phyloP scores from a whole-genome alignment of 306 rosid genomes.

The Dalbergia oliveri region DNA sequence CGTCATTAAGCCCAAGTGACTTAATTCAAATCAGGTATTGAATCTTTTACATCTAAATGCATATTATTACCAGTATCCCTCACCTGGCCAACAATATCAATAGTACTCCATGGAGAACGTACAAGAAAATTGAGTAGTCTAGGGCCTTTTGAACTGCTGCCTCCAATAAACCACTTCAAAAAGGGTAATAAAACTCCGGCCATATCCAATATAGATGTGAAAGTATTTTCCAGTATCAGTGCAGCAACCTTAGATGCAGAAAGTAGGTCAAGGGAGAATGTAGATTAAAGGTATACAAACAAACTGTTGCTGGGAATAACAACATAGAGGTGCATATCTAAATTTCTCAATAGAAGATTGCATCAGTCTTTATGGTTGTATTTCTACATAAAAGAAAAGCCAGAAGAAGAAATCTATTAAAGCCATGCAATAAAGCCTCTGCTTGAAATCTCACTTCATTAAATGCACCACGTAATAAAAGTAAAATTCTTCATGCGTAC shows the following conservation, averaged over 20 bases:
- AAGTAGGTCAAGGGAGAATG: constrained; percentile 30
- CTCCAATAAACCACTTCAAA: constrained; percentile 96
- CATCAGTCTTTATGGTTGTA: not conserved
- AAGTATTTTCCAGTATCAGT: constrained; percentile 90
- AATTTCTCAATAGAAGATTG: constrained; percentile 34
- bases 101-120: constrained; percentile 96
- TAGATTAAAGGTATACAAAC: constrained; percentile 34
- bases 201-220: constrained; percentile 98
- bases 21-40: not conserved
- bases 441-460: constrained; percentile 30
- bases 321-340: constrained; percentile 32
- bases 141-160: constrained; percentile 79
- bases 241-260: constrained; percentile 81
- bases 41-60: not conserved
- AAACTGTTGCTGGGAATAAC: constrained; percentile 36
- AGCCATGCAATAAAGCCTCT: constrained; percentile 31
- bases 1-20: constrained; percentile 24
- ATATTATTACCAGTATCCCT: constrained; percentile 32
- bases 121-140: constrained; percentile 88
- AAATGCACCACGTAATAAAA: constrained; percentile 26
- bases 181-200: constrained; percentile 96
- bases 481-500: not conserved
- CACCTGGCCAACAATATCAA: constrained; percentile 89
- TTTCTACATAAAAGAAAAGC: constrained; percentile 19
- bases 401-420: constrained; percentile 33